Percentiles rank a stretch among this genome's conserved stretches.
These are phyloP conservation scores for Gaultheria prostrata DNA, from an alignment of 148 eudicot genomes.

Conservation along the genomic window DNA sequence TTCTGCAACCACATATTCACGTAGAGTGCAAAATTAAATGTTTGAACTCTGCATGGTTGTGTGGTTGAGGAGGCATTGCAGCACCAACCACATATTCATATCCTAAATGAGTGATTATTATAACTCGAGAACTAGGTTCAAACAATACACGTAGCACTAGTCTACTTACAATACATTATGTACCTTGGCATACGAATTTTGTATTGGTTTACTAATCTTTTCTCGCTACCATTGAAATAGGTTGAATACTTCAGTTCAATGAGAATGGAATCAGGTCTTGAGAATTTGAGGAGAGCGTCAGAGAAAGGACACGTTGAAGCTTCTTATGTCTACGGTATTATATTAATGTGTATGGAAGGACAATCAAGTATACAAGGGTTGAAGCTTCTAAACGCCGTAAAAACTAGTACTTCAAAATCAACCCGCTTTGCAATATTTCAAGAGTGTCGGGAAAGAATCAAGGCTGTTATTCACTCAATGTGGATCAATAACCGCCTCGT, in stretches of 20 bases:
- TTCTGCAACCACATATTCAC: too few species aligned
- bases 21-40: too few species aligned
- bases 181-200: too few species aligned
- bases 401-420: not conserved
- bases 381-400: not conserved
- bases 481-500: slow-evolving; percentile 5
- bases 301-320: slow-evolving; percentile 25
- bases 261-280: slow-evolving; percentile 23
- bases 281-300: slow-evolving; percentile 21
- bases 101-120: too few species aligned
- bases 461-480: not conserved
- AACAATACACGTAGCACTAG: too few species aligned
- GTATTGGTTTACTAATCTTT: too few species aligned
- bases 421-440: not conserved
- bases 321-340: slow-evolving; percentile 24
- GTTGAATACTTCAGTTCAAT: slow-evolving; percentile 20
- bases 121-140: too few species aligned
- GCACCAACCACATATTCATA: too few species aligned
- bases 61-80: too few species aligned
- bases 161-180: too few species aligned
- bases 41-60: too few species aligned
- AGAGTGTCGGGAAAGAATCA: slow-evolving; percentile 14
- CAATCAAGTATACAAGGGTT: not conserved
- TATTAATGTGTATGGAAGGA: slow-evolving; percentile 15
- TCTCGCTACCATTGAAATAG: not conserved